Conservation (phyloP, 2,329 filamentous ascomycete genomes). For the Talaromyces sp. region DNA sequence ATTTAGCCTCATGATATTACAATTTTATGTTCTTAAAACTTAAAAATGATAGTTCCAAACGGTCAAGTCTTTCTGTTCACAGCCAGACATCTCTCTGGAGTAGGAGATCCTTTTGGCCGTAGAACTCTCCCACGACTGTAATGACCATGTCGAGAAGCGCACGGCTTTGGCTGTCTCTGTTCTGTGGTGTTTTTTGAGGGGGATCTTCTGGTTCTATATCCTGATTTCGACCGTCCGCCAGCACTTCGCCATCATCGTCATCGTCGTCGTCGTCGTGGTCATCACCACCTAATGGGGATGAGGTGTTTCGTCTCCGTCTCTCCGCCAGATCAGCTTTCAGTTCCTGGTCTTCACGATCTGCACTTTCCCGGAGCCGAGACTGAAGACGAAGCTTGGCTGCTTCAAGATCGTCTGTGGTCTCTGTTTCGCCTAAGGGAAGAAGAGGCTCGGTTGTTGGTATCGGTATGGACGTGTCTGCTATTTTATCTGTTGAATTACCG, state of each 20-base stretch:
- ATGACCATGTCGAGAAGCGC: slow-evolving; percentile 91
- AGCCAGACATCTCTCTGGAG: slow-evolving; percentile 61
- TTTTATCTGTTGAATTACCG: not conserved
- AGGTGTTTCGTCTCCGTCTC: slow-evolving; percentile 14
- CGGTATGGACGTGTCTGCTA: not conserved
- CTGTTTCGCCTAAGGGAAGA: not conserved
- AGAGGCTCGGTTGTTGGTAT: not conserved
- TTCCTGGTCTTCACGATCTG: not conserved
- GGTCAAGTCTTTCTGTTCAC: slow-evolving; percentile 6
- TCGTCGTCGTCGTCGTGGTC: not conserved
- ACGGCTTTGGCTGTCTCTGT: slow-evolving; percentile 32
- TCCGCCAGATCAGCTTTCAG: slow-evolving; percentile 31
- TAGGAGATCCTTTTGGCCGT: slow-evolving; percentile 82
- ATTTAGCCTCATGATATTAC: not conserved
- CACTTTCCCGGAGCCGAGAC: slow-evolving; percentile 26
- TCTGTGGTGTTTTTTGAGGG: slow-evolving; percentile 28
- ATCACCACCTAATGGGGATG: slow-evolving; percentile 5
- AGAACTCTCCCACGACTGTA: slow-evolving; percentile 80
- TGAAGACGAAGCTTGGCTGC: slow-evolving; percentile 46
- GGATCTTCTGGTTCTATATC: not conserved
- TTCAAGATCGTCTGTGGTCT: slow-evolving; percentile 35
- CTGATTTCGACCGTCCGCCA: not conserved
- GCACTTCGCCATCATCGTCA: not conserved
- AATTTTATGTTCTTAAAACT: not conserved
- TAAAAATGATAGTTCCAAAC: not conserved